A percentile compares a stretch with the other conserved stretches of the same genome.
phyloP scores from a whole-genome alignment of 2,329 filamentous ascomycete genomes.

The Eutypa lata region DNA sequence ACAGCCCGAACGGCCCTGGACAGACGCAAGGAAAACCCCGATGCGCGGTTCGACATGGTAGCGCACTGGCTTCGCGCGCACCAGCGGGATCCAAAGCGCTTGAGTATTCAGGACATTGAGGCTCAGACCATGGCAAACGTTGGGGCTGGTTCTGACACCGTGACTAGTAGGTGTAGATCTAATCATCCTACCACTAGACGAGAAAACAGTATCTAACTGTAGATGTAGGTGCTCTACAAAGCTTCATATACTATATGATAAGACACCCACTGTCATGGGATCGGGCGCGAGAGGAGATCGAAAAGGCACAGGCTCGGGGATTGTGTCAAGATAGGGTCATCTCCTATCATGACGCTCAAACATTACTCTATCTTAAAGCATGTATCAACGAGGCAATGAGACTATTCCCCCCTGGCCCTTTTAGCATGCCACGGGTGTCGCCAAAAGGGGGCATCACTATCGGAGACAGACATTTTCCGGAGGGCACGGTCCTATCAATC shows the following conservation, averaged over 20 bases:
- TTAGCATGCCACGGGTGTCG: not conserved
- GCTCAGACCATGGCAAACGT: not conserved
- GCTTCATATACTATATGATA: conserved; percentile 9
- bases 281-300: conserved; percentile 11
- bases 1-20: conserved; percentile 3
- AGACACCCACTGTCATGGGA: conserved; percentile 4
- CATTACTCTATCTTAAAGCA: not conserved
- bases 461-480: conserved; percentile 22
- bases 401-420: conserved; percentile 15
- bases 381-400: conserved; percentile 5
- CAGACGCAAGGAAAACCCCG: conserved; percentile 4
- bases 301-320: not conserved
- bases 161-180: not conserved
- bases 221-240: conserved; percentile 3
- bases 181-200: not conserved
- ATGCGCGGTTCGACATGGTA: conserved; percentile 9
- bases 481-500: conserved; percentile 28
- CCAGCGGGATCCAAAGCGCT: not conserved
- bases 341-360: not conserved
- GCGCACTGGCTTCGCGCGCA: conserved; percentile 4
- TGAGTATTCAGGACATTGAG: not conserved
- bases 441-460: conserved; percentile 27
- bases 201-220: not conserved
- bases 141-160: conserved; percentile 7
- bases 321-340: not conserved